Evolutionary conservation across 352 stramenopile genomes (phyloP).

Genomic region (Paralagenidium karlingii): DNA sequence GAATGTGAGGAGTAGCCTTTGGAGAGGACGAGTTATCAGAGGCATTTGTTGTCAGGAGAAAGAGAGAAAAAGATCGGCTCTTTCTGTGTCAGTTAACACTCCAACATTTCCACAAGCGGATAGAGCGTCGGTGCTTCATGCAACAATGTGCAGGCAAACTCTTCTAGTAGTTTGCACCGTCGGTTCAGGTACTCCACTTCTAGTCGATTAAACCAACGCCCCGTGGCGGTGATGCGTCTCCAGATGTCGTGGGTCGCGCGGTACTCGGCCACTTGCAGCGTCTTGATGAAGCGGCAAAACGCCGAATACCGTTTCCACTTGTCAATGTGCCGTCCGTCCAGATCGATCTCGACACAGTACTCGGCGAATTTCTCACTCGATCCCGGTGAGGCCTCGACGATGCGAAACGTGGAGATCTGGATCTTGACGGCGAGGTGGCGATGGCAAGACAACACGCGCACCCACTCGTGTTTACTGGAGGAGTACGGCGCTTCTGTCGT

Average conservation of each 20-base stretch:
- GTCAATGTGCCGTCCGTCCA: constrained; percentile 1
- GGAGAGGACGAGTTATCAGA: too few relatives aligned
- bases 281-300: constrained; percentile 7
- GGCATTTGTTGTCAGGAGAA: too few relatives aligned
- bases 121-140: constrained; percentile 6
- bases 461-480: constrained; percentile 43
- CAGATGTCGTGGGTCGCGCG: constrained; percentile 1
- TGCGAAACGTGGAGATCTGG: constrained; percentile 71
- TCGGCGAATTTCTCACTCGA: constrained; percentile 5
- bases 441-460: constrained; percentile 47
- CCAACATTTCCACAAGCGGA: too few relatives aligned
- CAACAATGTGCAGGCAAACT: constrained; percentile 5
- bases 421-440: constrained; percentile 66
- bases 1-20: too few relatives aligned
- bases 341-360: constrained; percentile 6
- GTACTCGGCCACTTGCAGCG: constrained; percentile 6
- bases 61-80: too few relatives aligned
- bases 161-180: constrained; percentile 7
- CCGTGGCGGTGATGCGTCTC: constrained; percentile 4
- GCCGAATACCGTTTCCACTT: constrained; percentile 7
- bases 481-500: constrained; percentile 34
- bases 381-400: constrained; percentile 41
- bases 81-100: too few relatives aligned
- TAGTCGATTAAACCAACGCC: constrained; percentile 4
- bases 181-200: constrained; percentile 7